A percentile compares a stretch with the other conserved stretches of the same genome.
phyloP scores from a whole-genome alignment of 2,329 filamentous ascomycete genomes.

The Tolypocladium nubicola region DNA sequence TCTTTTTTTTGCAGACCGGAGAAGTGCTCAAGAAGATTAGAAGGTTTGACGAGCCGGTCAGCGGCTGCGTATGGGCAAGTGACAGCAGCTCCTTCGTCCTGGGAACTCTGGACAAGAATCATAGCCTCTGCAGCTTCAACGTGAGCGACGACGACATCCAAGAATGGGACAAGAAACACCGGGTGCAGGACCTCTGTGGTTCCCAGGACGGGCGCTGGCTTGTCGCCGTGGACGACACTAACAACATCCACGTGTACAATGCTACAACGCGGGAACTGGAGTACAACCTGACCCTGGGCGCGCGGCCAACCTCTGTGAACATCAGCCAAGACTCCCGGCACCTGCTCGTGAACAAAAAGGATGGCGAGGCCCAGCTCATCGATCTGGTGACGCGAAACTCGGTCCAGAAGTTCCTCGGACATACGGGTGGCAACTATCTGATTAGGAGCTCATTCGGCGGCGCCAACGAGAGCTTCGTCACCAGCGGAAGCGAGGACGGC shows the following conservation, averaged over 20 bases:
- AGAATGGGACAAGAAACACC: conserved; percentile 59
- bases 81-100: conserved; percentile 71
- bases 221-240: conserved; percentile 63
- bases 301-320: conserved; percentile 65
- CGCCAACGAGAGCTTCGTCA: conserved; percentile 81
- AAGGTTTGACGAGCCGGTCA: conserved; percentile 74
- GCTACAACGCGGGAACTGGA: conserved; percentile 63
- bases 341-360: conserved; percentile 71
- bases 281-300: conserved; percentile 56
- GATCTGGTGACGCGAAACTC: conserved; percentile 63
- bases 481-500: conserved; percentile 78
- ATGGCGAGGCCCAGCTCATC: conserved; percentile 68
- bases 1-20: conserved; percentile 55
- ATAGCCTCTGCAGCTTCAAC: conserved; percentile 62
- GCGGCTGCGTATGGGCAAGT: conserved; percentile 78
- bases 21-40: conserved; percentile 51
- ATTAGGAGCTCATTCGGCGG: conserved; percentile 82
- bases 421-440: conserved; percentile 63
- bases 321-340: conserved; percentile 74
- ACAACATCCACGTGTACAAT: conserved; percentile 73
- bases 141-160: conserved; percentile 49
- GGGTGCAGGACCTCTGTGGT: conserved; percentile 77
- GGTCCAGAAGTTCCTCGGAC: conserved; percentile 66
- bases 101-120: conserved; percentile 59
- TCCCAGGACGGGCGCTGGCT: conserved; percentile 71